These are phyloP conservation scores for Lepidium didymum DNA, from an alignment of 345 rosid species.

Conservation along the genomic window DNA sequence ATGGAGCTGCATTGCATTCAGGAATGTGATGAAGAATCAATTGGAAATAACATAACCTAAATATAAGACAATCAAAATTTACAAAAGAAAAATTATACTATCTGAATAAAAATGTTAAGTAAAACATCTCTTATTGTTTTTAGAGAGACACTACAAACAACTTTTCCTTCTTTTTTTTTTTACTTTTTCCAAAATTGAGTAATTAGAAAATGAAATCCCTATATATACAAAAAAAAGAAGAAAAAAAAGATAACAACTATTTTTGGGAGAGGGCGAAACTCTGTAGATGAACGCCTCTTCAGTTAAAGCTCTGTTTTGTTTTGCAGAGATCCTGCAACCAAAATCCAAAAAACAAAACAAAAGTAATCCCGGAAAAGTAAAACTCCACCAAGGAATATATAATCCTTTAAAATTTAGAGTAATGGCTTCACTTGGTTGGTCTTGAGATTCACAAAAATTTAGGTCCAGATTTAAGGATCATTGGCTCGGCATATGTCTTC, in stretches of 20 bases:
- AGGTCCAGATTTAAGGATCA: conserved; percentile 16
- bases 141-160: conserved; percentile 29
- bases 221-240: conserved; percentile 1
- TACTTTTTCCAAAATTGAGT: background rate
- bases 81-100: conserved; percentile 5
- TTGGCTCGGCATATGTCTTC: conserved; percentile 9
- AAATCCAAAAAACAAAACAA: background rate
- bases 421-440: conserved; percentile 20
- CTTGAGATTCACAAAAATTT: conserved; percentile 7
- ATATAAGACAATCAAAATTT: background rate
- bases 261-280: conserved; percentile 20
- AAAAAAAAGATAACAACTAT: background rate
- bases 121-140: conserved; percentile 39
- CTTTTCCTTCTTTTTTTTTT: background rate
- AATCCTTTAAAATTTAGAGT: conserved; percentile 19
- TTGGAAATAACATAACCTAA: background rate
- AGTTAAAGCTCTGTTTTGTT: conserved; percentile 19
- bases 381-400: conserved; percentile 7
- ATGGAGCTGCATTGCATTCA: no score
- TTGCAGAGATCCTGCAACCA: conserved; percentile 18
- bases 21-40: no score
- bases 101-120: background rate
- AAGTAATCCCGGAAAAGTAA: background rate
- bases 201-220: conserved; percentile 16
- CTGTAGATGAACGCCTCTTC: conserved; percentile 21